Evolutionary conservation across 495 filamentous ascomycete genomes (phyloP).

Genomic region (Mycothermus thermophilus): DNA sequence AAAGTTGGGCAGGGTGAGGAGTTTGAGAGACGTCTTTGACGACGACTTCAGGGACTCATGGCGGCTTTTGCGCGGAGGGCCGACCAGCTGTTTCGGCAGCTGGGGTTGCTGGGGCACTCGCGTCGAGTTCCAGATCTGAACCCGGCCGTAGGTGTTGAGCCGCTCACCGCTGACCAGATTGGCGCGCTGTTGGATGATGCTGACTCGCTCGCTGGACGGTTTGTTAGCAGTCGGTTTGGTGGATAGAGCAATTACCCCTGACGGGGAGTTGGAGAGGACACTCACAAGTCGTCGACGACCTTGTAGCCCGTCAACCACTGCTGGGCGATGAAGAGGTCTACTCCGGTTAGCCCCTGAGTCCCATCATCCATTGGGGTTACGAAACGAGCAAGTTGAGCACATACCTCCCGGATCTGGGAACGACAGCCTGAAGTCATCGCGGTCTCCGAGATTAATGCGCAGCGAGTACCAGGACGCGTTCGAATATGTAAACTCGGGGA

Average conservation of each 20-base stretch:
- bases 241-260: no score
- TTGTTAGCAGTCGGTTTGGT: no score
- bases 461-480: no score
- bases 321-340: slow-evolving; percentile 10
- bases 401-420: slow-evolving; percentile 2
- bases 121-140: slow-evolving; percentile 7
- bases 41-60: no score
- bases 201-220: background rate
- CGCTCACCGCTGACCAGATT: background rate
- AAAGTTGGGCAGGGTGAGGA: no score
- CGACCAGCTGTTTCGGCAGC: slow-evolving; percentile 2
- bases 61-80: no score
- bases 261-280: background rate
- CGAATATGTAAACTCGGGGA: no score
- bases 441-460: no score
- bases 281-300: slow-evolving; percentile 10
- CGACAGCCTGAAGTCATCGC: background rate
- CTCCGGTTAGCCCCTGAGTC: no score
- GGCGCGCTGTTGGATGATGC: background rate
- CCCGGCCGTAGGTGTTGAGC: background rate
- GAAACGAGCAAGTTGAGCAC: no score
- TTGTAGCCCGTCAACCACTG: slow-evolving; percentile 10
- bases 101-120: background rate
- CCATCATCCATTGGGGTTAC: no score
- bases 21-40: no score